Base-by-base conservation (phyloP, 306 rosid genomes). In the Cotoneaster glaucophyllus region DNA sequence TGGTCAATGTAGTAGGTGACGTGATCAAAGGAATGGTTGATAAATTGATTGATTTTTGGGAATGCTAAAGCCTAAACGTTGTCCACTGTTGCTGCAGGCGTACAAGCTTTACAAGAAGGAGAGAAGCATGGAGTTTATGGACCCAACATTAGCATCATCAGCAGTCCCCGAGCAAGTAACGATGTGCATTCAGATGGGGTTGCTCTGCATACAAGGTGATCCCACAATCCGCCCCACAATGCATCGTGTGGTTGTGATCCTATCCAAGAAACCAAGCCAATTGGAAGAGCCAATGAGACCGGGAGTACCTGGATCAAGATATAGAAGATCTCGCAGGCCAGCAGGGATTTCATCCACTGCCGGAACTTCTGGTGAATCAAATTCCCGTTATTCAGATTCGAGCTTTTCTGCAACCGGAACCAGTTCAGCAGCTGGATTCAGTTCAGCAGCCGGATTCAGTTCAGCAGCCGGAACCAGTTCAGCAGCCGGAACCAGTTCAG, bases 101-200 rank as follows among this genome's bases (percentile, higher is more conserved):
- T 95, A 92, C 89, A 92, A 87, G 85, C 85, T 86, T 66, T 87
- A 89, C 91, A 95, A 87, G 87, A 95, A 87, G 82, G 93, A 93
- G 43, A 90, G 77, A 74, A 76, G 93, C 82, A 50, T 89, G 82
- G 99, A 95, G 59, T 81, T 95, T 6, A 77, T 92, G 80, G 99
- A 95, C 73, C 59, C 92, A 1, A 5, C 81, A 19, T 65, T 95
- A 45, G 93, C 87, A 65, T 39, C 83, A 29, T 79, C 93, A 0
- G 88, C 85, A 32, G 82, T 11, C 39, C 69, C 77, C 0, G 99
- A 92, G 28, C 93, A 90, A 81, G 89, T 90, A 52, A 74, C 87
- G 0, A 88, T 84, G 91, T 95, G 83, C 61, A 68, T 80, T 82
- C 84, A 79, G 65, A 65, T 82, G 25, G 88, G 85, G 17, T 58